phyloP scores from a whole-genome alignment of 257 asterid species.

The Solanum gracilifrons region DNA sequence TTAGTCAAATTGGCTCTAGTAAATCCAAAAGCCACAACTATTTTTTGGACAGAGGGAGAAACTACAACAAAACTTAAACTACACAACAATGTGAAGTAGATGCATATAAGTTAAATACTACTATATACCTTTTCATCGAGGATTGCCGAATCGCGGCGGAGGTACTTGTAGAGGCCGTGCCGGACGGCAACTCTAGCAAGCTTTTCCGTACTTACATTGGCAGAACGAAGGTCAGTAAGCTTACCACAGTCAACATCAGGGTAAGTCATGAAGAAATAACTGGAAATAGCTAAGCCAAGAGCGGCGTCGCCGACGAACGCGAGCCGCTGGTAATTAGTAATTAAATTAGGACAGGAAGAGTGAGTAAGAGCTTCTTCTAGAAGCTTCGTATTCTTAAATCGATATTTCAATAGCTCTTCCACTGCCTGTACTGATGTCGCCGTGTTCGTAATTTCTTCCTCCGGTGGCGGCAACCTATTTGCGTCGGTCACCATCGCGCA shows the following conservation, averaged over 20 bases:
- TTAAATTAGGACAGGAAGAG: slow-evolving; percentile 43
- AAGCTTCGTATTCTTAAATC: slow-evolving; percentile 36
- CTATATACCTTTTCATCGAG: neutral
- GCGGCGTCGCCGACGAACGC: slow-evolving; percentile 80
- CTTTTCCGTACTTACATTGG: slow-evolving; percentile 76
- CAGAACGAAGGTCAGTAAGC: slow-evolving; percentile 60
- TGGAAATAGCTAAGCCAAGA: slow-evolving; percentile 51
- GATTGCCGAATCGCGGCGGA: slow-evolving; percentile 44
- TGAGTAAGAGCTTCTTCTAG: slow-evolving; percentile 81
- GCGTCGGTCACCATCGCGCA: neutral
- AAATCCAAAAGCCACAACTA: neutral
- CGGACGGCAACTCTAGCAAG: slow-evolving; percentile 76
- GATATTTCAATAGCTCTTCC: slow-evolving; percentile 39
- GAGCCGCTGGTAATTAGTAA: slow-evolving; percentile 55
- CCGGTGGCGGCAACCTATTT: neutral
- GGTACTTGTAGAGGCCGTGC: slow-evolving; percentile 38
- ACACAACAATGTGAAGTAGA: neutral
- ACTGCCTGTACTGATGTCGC: slow-evolving; percentile 30
- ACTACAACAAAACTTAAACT: neutral
- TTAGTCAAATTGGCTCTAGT: neutral
- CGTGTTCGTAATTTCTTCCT: slow-evolving; percentile 13
- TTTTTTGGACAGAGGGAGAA: neutral
- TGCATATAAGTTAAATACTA: neutral
- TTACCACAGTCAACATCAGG: slow-evolving; percentile 48
- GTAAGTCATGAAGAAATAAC: slow-evolving; percentile 33